A percentile compares a stretch with the other conserved stretches of the same genome.
These are phyloP conservation scores for Globisporangium yorkense DNA, from an alignment of 352 stramenopile species.

Conservation along the genomic window DNA sequence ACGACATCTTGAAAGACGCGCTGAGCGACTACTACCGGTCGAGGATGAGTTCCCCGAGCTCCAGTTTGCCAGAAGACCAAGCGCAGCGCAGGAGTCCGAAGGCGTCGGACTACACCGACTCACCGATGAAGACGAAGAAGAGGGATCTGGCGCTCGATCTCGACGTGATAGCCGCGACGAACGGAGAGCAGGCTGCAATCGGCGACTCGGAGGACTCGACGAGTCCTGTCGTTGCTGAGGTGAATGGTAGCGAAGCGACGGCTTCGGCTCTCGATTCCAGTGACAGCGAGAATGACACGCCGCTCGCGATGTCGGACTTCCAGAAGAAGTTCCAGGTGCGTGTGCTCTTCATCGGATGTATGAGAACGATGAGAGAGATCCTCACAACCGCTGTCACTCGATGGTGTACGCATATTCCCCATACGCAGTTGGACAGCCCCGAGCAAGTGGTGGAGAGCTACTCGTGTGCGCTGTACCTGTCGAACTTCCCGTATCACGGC, in stretches of 20 bases:
- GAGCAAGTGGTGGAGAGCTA: constrained; percentile 84
- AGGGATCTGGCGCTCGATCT: constrained; percentile 6
- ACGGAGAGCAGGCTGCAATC: neutral
- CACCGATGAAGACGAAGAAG: constrained; percentile 2
- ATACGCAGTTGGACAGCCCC: constrained; percentile 38
- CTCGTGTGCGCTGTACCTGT: constrained; percentile 72
- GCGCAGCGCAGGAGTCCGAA: constrained; percentile 9
- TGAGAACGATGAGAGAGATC: neutral
- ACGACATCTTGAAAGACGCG: constrained; percentile 48
- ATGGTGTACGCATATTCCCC: neutral
- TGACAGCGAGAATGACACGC: constrained; percentile 23
- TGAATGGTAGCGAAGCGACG: constrained; percentile 2
- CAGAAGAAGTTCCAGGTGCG: constrained; percentile 80
- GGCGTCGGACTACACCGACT: constrained; percentile 1
- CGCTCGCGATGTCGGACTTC: constrained; percentile 61
- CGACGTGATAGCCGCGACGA: constrained; percentile 7
- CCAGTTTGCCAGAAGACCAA: constrained; percentile 5
- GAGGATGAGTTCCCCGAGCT: constrained; percentile 14
- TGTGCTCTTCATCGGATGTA: neutral
- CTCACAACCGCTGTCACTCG: neutral
- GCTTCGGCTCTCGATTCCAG: constrained; percentile 11
- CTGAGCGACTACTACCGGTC: constrained; percentile 39
- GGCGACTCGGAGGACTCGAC: neutral
- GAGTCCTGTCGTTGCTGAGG: neutral
- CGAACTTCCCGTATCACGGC: constrained; percentile 78